These are phyloP conservation scores for Rhodotorula sp. DNA, from an alignment of 1,284 basidiomycete genomes.

Conservation along the genomic window DNA sequence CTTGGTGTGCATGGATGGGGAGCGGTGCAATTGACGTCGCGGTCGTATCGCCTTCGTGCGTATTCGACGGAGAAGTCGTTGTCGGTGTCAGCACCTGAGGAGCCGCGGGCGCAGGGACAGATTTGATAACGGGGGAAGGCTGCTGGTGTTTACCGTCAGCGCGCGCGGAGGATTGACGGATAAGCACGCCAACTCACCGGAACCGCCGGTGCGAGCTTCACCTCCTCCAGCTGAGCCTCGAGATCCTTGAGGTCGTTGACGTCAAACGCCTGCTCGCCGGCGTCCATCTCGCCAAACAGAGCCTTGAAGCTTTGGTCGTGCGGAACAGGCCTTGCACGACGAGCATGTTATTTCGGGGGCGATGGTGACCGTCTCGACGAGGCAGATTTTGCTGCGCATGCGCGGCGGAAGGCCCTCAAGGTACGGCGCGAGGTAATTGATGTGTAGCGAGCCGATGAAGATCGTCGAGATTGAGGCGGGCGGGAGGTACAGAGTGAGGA, in stretches of 20 bases:
- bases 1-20: too few species aligned
- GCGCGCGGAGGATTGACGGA: too few species aligned
- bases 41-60: too few species aligned
- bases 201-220: background rate
- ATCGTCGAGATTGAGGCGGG: background rate
- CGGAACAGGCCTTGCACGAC: background rate
- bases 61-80: background rate
- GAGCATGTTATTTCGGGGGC: background rate
- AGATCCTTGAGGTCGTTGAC: background rate
- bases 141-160: too few species aligned
- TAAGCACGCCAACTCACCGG: background rate
- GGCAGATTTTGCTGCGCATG: background rate
- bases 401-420: background rate
- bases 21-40: too few species aligned
- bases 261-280: too few species aligned
- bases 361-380: slow-evolving; percentile 3
- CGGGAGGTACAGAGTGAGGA: slow-evolving; percentile 2
- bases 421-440: slow-evolving; percentile 2
- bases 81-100: background rate
- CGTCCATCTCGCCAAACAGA: background rate
- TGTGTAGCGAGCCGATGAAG: slow-evolving; percentile 9
- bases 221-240: background rate
- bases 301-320: background rate
- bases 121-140: too few species aligned
- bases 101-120: background rate